Evolutionary conservation across 768 basidiomycete genomes (phyloP), one percentile per base, ranked within the genome.

Genomic region (Russula ochroleuca): DNA sequence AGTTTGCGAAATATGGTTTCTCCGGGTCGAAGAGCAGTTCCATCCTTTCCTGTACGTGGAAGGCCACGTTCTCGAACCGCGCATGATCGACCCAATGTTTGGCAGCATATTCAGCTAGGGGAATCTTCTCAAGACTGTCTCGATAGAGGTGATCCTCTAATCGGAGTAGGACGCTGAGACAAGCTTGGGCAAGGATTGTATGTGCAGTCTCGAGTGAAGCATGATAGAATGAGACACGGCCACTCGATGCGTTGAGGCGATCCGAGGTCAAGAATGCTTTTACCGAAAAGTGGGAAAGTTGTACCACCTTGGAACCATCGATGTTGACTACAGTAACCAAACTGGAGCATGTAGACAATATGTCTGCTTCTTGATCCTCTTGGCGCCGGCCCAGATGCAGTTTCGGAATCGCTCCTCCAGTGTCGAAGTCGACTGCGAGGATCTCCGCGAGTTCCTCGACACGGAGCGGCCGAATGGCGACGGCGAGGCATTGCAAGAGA

Each of bases 381-480:
- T 13, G 25, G 21, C 51, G 59, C 59, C 31, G 35, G 5, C 51
- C 11, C 13, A 11, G 1, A 8, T 52, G 6, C 10, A 59, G 25
- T 21, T n/a, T 52, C 3, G 50, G 59, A 33, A 43, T 41, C 1
- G 4, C 9, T 13, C 19, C 23, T 13, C 25, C 17, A 11, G 35
- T 6, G 4, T 23, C 19, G 8, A 60, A 43, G 28, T 60, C 59
- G 10, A 49, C 11, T 14, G 52, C 51, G 7, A 53, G 51, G 28
- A 60, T 9, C 17, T 60, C 50, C 5, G 59, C 50, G 19, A 53
- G 50, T 5, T 59, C 58, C 25, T 49, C 49, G 7, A 59, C 58
- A 28, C 48, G 33, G 14, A 60, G 59, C 9, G 59, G 59, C 1
- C 59, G 51, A 23, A 37, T 2, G 7, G 59, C 28, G 4, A 37